Conservation (phyloP, 495 filamentous ascomycete genomes). For the Aspergillus mulundensis region DNA sequence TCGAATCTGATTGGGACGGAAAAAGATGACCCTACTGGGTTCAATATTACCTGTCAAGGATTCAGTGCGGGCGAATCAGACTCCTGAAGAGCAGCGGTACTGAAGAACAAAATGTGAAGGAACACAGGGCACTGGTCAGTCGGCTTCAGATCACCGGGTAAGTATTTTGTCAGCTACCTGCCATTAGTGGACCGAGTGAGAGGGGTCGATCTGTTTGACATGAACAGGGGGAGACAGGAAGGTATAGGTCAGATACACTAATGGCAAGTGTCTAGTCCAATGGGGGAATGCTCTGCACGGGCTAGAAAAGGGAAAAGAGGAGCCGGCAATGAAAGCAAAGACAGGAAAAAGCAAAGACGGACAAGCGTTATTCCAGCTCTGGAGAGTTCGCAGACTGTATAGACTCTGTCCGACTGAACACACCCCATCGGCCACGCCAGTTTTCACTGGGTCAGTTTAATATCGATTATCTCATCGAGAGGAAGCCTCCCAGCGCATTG, state of each 20-base stretch:
- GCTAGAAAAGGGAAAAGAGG: slow-evolving; percentile 1
- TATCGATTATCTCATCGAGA: too few relatives aligned
- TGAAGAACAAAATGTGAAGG: neutral
- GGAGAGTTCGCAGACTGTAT: neutral
- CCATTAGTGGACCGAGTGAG: neutral
- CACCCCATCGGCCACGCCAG: too few relatives aligned
- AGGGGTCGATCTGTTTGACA: slow-evolving; percentile 13
- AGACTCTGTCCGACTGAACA: neutral
- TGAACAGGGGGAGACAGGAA: slow-evolving; percentile 13
- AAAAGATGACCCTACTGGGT: neutral
- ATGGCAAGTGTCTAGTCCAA: slow-evolving; percentile 16
- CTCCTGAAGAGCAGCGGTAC: neutral
- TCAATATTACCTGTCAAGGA: neutral
- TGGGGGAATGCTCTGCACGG: slow-evolving; percentile 8
- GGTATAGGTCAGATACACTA: slow-evolving; percentile 20
- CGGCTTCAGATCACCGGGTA: neutral
- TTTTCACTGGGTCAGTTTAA: too few relatives aligned
- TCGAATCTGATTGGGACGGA: slow-evolving; percentile 8
- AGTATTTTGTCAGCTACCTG: neutral
- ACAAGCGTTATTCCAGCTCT: neutral
- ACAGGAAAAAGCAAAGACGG: slow-evolving; percentile 1
- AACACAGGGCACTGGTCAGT: neutral
- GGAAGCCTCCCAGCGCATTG: slow-evolving; percentile 18
- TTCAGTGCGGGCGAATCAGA: neutral
- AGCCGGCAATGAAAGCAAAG: slow-evolving; percentile 2